Base-by-base conservation (phyloP, 2,329 filamentous ascomycete species). In the Colletotrichum sp. region DNA sequence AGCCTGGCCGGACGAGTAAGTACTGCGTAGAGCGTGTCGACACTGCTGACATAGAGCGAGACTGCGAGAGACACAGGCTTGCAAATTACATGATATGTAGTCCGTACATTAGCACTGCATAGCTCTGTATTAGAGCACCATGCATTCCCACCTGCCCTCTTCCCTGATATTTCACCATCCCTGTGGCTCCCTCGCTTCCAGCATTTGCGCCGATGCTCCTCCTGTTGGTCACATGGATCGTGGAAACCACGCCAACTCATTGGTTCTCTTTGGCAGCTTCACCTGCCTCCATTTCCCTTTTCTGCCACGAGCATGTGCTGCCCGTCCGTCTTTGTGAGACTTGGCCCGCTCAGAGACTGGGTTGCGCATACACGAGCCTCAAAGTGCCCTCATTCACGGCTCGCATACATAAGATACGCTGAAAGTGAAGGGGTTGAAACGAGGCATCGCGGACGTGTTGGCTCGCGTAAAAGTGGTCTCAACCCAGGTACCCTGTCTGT, bases 351-450 rank as follows among this genome's bases (percentile, higher is more conserved):
- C 69, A 32, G 15, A 28, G 24, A 72, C 73, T 67, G 38, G 69
- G 68, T 65, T 38, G 61, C 58, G 34, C 43, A 28, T 48, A 36
- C 26, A 67, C 70, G 43, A 68, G 43, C 64, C 55, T 34, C 15
- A 57, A 55, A n/a, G 10, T 38, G 21, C 48, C 38, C 72, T 67
- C 21, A 60, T 65, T 48, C 72, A 61, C 13, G 52, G 36, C 68
- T 52, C 30, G 26, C 13, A 66, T 38, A 28, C 43, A 74, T 34
- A 30, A 75, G 1, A 30, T 61, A 30, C 16, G 24, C 15, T 21
- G 32, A 16, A 76, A 34, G 58, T 61, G 58, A 61, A 69, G 74
- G 73, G 70, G 70, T 76, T 74, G 74, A 76, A 74, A 76, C 70
- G 58, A 74, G 63, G 55, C 72, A 65, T 74, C 65, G 58, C 60